Percentiles rank a stretch among this genome's conserved stretches.
phyloP scores from a whole-genome alignment of 805 yeast species.

The Lipomyces sp. region DNA sequence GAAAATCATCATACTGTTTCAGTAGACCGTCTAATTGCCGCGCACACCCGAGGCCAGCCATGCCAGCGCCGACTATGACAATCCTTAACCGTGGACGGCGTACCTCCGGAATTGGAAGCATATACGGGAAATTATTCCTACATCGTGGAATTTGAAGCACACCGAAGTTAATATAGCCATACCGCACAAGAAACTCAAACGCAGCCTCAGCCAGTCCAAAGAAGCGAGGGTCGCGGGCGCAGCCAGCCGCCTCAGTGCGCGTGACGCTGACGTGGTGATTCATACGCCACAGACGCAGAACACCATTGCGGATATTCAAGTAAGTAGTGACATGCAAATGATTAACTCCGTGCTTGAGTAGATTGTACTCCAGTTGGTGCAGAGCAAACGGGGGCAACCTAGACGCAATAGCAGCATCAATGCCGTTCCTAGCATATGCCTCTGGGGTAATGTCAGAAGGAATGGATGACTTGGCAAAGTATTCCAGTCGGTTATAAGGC shows the following conservation, averaged over 20 bases:
- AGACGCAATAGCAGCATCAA: slow-evolving; percentile 42
- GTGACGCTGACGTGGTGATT: slow-evolving; percentile 45
- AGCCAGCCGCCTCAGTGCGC: slow-evolving; percentile 44
- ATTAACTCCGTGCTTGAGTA: slow-evolving; percentile 37
- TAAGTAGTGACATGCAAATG: slow-evolving; percentile 43
- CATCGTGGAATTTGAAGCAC: slow-evolving; percentile 37
- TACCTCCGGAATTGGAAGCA: slow-evolving; percentile 26
- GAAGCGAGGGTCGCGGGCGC: slow-evolving; percentile 41
- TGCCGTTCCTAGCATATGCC: slow-evolving; percentile 24
- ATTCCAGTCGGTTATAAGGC: slow-evolving; percentile 32
- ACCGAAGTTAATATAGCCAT: slow-evolving; percentile 45
- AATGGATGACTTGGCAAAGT: slow-evolving; percentile 41
- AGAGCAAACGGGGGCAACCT: slow-evolving; percentile 41
- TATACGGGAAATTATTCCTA: slow-evolving; percentile 25
- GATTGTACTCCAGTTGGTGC: slow-evolving; percentile 39
- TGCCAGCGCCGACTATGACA: slow-evolving; percentile 90
- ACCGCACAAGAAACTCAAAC: slow-evolving; percentile 43
- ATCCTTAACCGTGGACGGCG: slow-evolving; percentile 45
- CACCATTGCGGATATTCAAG: slow-evolving; percentile 44
- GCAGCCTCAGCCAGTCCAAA: slow-evolving; percentile 44
- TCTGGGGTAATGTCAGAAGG: slow-evolving; percentile 38
- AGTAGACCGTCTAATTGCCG: slow-evolving; percentile 80
- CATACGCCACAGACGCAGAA: slow-evolving; percentile 43
- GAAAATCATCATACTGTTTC: slow-evolving; percentile 37
- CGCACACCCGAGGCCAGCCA: slow-evolving; percentile 95